Conservation (phyloP, 331 rosid genomes). For the Quercus tomentella region DNA sequence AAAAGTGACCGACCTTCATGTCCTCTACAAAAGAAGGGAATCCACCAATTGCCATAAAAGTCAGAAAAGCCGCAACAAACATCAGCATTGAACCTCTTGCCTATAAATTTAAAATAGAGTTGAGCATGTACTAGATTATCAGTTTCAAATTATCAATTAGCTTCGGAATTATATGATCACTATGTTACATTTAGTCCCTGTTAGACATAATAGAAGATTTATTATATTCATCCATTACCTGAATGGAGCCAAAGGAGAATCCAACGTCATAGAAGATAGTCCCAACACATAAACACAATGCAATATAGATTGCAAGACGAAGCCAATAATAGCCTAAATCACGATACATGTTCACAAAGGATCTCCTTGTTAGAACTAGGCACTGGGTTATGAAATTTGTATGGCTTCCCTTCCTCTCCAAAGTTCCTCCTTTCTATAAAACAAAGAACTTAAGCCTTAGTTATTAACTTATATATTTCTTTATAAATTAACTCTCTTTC, state of each 20-base stretch:
- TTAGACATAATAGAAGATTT: neutral
- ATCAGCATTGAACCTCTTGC: constrained; percentile 46
- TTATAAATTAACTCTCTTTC: neutral
- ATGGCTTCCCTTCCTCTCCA: constrained; percentile 26
- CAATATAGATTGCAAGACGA: constrained; percentile 35
- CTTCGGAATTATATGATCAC: neutral
- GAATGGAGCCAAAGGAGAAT: constrained; percentile 25
- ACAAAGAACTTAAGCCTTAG: neutral
- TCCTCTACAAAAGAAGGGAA: constrained; percentile 46
- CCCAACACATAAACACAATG: constrained; percentile 35
- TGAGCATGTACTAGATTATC: too few relatives aligned
- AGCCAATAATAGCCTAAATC: constrained; percentile 54
- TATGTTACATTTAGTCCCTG: neutral
- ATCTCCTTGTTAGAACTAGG: constrained; percentile 38
- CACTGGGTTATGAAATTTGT: constrained; percentile 32
- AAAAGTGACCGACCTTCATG: constrained; percentile 31
- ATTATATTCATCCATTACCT: constrained; percentile 12
- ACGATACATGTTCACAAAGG: constrained; percentile 42
- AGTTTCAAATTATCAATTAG: too few relatives aligned
- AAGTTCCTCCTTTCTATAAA: constrained; percentile 3
- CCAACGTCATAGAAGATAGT: constrained; percentile 34
- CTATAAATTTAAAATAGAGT: constrained; percentile 2
- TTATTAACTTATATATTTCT: too few relatives aligned
- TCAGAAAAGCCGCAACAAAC: constrained; percentile 40
- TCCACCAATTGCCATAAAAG: constrained; percentile 47